phyloP scores from a whole-genome alignment of 2,329 filamentous ascomycete species.

The Chaetomiaceae sp. region DNA sequence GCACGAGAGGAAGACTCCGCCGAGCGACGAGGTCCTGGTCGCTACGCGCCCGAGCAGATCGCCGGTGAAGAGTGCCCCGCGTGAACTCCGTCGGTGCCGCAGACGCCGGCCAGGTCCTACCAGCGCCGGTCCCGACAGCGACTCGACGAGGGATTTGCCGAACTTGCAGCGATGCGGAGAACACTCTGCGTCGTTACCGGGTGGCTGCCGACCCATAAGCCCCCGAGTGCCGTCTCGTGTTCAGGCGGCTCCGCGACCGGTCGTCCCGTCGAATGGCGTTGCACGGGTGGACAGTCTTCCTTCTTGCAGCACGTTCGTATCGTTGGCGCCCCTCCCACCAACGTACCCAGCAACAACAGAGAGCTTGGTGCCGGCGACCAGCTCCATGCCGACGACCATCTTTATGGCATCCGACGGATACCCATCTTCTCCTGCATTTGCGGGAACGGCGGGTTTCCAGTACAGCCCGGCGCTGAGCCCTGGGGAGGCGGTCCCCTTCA shows the following conservation, averaged over 20 bases:
- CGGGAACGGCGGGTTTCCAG: neutral
- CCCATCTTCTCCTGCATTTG: neutral
- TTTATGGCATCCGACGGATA: conserved; percentile 2
- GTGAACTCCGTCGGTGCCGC: neutral
- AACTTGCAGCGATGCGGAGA: conserved; percentile 1
- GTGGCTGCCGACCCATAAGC: neutral
- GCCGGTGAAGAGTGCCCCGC: neutral
- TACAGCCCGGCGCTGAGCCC: conserved; percentile 3
- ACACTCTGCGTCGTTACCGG: conserved; percentile 2
- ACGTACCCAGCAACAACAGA: neutral
- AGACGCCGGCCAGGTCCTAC: neutral
- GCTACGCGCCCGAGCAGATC: neutral
- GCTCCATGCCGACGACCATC: neutral
- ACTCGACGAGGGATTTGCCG: conserved; percentile 8
- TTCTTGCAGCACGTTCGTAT: neutral
- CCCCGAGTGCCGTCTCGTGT: neutral
- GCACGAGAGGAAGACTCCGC: neutral
- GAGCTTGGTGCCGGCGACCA: conserved; percentile 1
- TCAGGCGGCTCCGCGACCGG: neutral
- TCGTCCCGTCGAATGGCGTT: neutral
- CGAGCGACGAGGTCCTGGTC: neutral
- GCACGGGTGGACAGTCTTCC: neutral
- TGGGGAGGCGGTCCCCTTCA: neutral
- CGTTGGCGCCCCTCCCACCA: neutral
- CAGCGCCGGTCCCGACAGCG: conserved; percentile 12